Evolutionary conservation across 192 early-diverging fungal species (phyloP).

Genomic region (Backusella macrospora): DNA sequence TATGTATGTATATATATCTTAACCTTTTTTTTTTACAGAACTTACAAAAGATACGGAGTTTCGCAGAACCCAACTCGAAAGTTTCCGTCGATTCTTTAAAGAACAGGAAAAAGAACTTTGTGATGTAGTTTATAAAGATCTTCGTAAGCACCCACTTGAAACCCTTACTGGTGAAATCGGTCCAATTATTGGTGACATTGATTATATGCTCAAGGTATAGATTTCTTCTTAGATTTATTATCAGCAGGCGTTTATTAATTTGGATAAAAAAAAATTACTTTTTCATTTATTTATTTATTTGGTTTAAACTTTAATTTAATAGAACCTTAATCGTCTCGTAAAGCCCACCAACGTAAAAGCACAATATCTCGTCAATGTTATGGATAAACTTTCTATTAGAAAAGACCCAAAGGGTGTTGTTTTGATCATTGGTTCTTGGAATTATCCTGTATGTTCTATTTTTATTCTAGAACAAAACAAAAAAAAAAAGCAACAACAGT

Average conservation of each 20-base stretch:
- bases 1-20: background rate
- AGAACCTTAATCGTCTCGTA: conserved; percentile 55
- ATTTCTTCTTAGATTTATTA: too few relatives aligned
- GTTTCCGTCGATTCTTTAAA: conserved; percentile 1
- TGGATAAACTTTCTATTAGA: conserved; percentile 54
- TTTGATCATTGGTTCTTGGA: conserved; percentile 65
- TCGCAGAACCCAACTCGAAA: background rate
- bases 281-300: background rate
- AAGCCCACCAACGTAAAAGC: conserved; percentile 35
- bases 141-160: conserved; percentile 12
- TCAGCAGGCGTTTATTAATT: too few relatives aligned
- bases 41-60: conserved; percentile 1
- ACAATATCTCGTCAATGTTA: conserved; percentile 44
- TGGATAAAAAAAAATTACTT: conserved; percentile 4
- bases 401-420: conserved; percentile 80
- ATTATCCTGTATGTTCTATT: conserved; percentile 43
- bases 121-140: conserved; percentile 10
- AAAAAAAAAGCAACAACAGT: background rate
- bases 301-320: conserved; percentile 18
- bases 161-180: conserved; percentile 8
- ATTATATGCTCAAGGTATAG: conserved; percentile 13
- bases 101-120: conserved; percentile 7
- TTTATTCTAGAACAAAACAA: background rate
- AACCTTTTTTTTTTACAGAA: background rate
- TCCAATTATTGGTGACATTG: conserved; percentile 13